A percentile compares a stretch with the other conserved stretches of the same genome.
These are phyloP conservation scores for Dryadomyces quercivorus DNA, from an alignment of 2,329 filamentous ascomycete genomes.

Conservation along the genomic window DNA sequence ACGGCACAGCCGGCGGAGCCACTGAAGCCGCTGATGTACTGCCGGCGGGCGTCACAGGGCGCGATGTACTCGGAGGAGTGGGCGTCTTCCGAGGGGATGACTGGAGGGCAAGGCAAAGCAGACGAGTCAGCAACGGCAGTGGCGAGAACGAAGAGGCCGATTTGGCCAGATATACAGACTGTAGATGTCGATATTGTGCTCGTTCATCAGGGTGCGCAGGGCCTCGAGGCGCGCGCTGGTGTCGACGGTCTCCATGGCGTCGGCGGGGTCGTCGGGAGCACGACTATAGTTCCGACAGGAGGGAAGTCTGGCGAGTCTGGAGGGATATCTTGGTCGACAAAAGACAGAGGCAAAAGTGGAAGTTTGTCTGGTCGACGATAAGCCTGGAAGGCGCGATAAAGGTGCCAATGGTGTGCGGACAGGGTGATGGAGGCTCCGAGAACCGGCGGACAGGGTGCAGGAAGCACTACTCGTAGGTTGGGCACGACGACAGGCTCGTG, in stretches of 20 bases:
- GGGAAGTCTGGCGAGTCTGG: neutral
- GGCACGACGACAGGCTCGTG: neutral
- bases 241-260: constrained; percentile 51
- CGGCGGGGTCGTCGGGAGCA: constrained; percentile 8
- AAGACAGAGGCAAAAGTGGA: neutral
- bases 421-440: neutral
- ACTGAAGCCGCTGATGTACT: constrained; percentile 86
- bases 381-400: neutral
- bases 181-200: constrained; percentile 81
- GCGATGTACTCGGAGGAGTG: constrained; percentile 98
- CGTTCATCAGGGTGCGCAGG: constrained; percentile 76
- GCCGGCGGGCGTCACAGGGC: constrained; percentile 81
- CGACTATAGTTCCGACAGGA: constrained; percentile 4
- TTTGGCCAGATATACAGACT: constrained; percentile 37
- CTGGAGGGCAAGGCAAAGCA: constrained; percentile 32
- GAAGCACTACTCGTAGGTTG: too few relatives aligned
- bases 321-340: neutral
- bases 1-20: constrained; percentile 92
- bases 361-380: neutral
- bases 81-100: constrained; percentile 92
- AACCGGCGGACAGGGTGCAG: neutral
- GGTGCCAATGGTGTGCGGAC: neutral
- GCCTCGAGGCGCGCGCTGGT: constrained; percentile 64
- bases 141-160: too few relatives aligned
- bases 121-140: constrained; percentile 12